These are phyloP conservation scores for Debaryomycetaceae sp. DNA, from an alignment of 1,139 yeast genomes.

Conservation along the genomic window DNA sequence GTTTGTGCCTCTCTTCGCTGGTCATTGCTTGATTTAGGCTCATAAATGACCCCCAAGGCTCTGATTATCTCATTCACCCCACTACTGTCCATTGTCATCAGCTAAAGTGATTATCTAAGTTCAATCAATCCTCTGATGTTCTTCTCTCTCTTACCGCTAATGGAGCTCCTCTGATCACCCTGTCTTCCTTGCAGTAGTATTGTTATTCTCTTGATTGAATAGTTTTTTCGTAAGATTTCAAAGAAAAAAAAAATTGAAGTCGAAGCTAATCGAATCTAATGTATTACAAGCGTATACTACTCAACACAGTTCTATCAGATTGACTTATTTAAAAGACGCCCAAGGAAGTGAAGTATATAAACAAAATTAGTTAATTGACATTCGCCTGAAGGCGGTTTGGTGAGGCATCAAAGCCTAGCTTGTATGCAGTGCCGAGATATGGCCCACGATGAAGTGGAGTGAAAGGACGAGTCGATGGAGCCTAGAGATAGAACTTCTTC, in stretches of 20 bases:
- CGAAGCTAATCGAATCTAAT: slow-evolving; percentile 1
- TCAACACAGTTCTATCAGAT: not conserved
- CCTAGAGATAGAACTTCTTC: slow-evolving; percentile 78
- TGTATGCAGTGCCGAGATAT: not conserved
- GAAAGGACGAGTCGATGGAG: not conserved
- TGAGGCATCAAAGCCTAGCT: not conserved
- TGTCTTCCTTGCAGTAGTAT: not conserved
- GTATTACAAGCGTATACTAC: not conserved
- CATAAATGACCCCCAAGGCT: slow-evolving; percentile 78
- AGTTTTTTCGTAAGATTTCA: not conserved
- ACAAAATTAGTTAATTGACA: not conserved
- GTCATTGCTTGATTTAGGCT: slow-evolving; percentile 62
- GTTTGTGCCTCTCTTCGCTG: slow-evolving; percentile 66
- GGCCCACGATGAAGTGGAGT: not conserved
- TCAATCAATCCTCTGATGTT: not conserved
- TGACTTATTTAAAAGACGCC: not conserved
- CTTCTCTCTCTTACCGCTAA: not conserved
- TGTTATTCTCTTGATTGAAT: not conserved
- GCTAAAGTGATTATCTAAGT: not conserved
- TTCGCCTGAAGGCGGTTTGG: not conserved
- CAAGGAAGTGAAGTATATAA: not conserved
- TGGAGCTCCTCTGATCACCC: not conserved
- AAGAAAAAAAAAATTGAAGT: slow-evolving; percentile 1
- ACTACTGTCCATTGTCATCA: slow-evolving; percentile 54
- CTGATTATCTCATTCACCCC: slow-evolving; percentile 67